These are phyloP conservation scores for Cystofilobasidium ferigula DNA, from an alignment of 768 basidiomycete genomes.

Conservation along the genomic window DNA sequence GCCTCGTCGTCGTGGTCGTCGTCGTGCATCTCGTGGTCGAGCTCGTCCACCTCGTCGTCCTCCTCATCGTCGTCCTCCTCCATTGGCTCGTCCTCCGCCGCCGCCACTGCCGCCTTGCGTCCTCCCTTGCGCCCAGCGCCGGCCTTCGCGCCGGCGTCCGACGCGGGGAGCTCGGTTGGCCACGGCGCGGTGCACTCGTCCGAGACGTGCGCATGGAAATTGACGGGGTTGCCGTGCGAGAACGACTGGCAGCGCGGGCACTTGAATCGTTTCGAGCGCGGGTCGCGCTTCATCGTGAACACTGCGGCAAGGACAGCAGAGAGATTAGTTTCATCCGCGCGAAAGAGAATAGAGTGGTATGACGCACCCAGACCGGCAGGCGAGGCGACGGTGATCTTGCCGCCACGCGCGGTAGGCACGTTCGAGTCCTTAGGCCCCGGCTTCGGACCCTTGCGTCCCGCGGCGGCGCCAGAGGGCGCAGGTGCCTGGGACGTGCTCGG, in stretches of 20 bases:
- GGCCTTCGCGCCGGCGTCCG: not conserved
- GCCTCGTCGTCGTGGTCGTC: not conserved
- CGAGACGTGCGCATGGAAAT: not conserved
- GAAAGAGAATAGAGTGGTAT: too few relatives aligned
- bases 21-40: too few relatives aligned
- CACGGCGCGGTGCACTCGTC: not conserved
- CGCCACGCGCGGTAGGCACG: not conserved
- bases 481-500: not conserved
- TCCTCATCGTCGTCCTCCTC: not conserved
- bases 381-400: not conserved
- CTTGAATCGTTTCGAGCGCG: constrained; percentile 1
- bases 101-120: too few relatives aligned
- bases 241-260: not conserved
- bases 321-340: too few relatives aligned
- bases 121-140: not conserved
- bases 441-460: too few relatives aligned
- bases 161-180: not conserved
- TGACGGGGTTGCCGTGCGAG: not conserved
- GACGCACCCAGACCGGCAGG: not conserved
- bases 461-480: not conserved
- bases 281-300: not conserved
- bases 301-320: not conserved
- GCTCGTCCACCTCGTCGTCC: not conserved
- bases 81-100: too few relatives aligned
- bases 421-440: not conserved